A percentile compares a stretch with the other conserved stretches of the same genome.
Evolutionary conservation across 2,329 filamentous ascomycete genomes (phyloP).

Genomic region (Ceratocystis lukuohia): DNA sequence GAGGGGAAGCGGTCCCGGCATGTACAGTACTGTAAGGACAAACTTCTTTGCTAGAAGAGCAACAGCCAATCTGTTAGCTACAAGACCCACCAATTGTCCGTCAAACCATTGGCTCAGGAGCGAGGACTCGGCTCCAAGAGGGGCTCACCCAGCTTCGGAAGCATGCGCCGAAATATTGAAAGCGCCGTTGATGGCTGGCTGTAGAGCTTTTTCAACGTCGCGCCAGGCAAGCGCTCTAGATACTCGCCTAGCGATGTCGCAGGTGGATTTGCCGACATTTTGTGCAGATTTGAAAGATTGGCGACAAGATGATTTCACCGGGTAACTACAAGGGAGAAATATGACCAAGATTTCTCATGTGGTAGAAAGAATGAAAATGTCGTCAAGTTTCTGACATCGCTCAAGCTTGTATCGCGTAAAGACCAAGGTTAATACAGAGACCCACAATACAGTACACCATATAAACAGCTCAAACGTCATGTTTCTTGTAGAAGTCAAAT

Average conservation of each 20-base stretch:
- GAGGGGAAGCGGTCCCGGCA: slow-evolving; percentile 66
- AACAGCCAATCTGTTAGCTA: background rate
- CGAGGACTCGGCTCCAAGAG: background rate
- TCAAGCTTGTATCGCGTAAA: background rate
- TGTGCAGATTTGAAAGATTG: slow-evolving; percentile 19
- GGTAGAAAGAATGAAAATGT: background rate
- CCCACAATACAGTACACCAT: background rate
- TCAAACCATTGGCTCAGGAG: background rate
- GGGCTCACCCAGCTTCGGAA: slow-evolving; percentile 63
- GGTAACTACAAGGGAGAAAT: background rate
- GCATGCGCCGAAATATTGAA: slow-evolving; percentile 93
- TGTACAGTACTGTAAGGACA: slow-evolving; percentile 90
- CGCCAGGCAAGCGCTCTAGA: slow-evolving; percentile 79
- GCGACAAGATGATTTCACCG: too few species aligned
- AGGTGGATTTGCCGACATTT: slow-evolving; percentile 34
- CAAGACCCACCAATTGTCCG: background rate
- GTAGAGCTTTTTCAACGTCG: slow-evolving; percentile 83
- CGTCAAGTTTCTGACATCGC: background rate
- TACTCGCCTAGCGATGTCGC: slow-evolving; percentile 62
- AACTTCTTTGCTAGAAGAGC: slow-evolving; percentile 64
- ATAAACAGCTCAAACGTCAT: background rate
- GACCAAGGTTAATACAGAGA: background rate
- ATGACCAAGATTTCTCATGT: background rate
- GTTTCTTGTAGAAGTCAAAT: background rate
- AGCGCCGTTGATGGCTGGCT: slow-evolving; percentile 90